Evolutionary conservation across 805 yeast genomes (phyloP).

Genomic region (Soucietia sequanensis): DNA sequence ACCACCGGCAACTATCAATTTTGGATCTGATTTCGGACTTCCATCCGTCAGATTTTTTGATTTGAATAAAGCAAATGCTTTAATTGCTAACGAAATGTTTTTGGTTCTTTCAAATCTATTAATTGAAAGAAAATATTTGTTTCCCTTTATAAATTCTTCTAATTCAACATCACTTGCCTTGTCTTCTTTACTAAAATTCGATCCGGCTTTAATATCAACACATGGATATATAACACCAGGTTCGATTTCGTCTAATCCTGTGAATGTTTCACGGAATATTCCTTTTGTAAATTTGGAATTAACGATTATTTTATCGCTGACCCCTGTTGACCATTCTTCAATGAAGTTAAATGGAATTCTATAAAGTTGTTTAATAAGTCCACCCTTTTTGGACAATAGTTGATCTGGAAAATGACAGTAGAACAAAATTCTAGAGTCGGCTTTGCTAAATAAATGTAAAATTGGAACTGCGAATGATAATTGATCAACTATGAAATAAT

Average conservation of each 20-base stretch:
- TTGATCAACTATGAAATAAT: conserved; percentile 84
- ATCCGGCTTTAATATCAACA: conserved; percentile 48
- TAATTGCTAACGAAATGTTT: conserved; percentile 73
- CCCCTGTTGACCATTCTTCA: conserved; percentile 77
- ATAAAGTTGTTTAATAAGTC: conserved; percentile 59
- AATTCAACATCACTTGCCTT: conserved; percentile 30
- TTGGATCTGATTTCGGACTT: conserved; percentile 34
- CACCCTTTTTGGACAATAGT: conserved; percentile 59
- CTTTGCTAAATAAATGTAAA: conserved; percentile 44
- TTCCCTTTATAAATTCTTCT: conserved; percentile 29
- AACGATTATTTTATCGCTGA: conserved; percentile 79
- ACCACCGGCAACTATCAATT: conserved; percentile 85
- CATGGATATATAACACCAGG: conserved; percentile 76
- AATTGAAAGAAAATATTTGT: conserved; percentile 61
- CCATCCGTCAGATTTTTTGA: no score
- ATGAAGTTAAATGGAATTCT: conserved; percentile 79
- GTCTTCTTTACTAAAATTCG: conserved; percentile 15
- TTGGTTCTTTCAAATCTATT: conserved; percentile 90
- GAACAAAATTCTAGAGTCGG: conserved; percentile 58
- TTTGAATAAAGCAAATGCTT: conserved; percentile 54
- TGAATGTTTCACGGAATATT: conserved; percentile 67
- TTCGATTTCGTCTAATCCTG: conserved; percentile 27
- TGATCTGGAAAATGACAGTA: conserved; percentile 98
- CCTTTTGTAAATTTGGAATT: conserved; percentile 81
- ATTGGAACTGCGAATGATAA: conserved; percentile 81